Conservation (phyloP, 1,284 basidiomycete genomes). For the Pholiota adiposa region DNA sequence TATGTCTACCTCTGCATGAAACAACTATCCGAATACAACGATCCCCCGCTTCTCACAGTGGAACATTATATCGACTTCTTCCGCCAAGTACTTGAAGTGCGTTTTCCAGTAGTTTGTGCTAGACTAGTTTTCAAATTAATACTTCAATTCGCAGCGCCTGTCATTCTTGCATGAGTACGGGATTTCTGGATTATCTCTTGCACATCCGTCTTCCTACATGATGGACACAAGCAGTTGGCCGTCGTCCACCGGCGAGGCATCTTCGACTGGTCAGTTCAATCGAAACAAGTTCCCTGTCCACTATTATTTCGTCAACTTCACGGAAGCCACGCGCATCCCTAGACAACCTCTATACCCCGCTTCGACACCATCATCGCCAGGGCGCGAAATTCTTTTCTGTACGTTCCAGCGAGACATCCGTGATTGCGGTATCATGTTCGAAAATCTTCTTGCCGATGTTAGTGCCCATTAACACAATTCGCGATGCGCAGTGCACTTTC, state of each 20-base stretch:
- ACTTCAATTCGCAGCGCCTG: slow-evolving; percentile 39
- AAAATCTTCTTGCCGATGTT: slow-evolving; percentile 31
- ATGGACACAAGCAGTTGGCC: slow-evolving; percentile 45
- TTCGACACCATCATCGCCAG: slow-evolving; percentile 17
- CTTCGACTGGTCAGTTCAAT: slow-evolving; percentile 35
- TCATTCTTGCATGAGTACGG: slow-evolving; percentile 54
- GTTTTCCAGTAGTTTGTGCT: neutral
- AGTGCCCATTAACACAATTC: neutral
- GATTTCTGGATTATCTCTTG: slow-evolving; percentile 40
- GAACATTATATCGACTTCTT: slow-evolving; percentile 54
- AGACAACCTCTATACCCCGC: slow-evolving; percentile 14
- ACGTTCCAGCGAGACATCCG: slow-evolving; percentile 41
- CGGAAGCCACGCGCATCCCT: slow-evolving; percentile 31
- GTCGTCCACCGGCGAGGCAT: slow-evolving; percentile 8
- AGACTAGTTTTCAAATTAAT: neutral
- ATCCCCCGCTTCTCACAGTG: slow-evolving; percentile 46
- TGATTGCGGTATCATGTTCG: slow-evolving; percentile 43
- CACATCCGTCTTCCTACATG: slow-evolving; percentile 43
- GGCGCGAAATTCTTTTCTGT: slow-evolving; percentile 9
- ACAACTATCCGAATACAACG: slow-evolving; percentile 44
- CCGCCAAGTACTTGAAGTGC: slow-evolving; percentile 51
- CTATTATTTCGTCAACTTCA: slow-evolving; percentile 50
- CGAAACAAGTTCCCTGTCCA: slow-evolving; percentile 46
- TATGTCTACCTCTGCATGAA: slow-evolving; percentile 46
- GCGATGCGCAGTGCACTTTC: no score